Evolutionary conservation across 2,329 filamentous ascomycete genomes (phyloP).

Genomic region (Akanthomyces uredinophilus): DNA sequence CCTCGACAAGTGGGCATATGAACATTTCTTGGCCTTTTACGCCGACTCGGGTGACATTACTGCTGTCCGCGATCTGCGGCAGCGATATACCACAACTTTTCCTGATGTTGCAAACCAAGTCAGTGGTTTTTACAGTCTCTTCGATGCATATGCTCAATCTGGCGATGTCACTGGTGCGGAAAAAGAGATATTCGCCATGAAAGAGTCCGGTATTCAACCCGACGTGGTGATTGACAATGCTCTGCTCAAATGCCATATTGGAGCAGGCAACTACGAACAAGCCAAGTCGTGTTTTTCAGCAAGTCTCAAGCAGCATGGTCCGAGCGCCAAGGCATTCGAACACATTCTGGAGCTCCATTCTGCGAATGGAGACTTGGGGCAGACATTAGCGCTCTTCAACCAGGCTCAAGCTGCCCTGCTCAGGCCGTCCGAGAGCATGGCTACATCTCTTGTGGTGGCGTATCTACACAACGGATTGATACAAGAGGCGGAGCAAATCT

Average conservation of each 20-base stretch:
- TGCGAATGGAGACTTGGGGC: constrained; percentile 67
- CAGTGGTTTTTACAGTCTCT: constrained; percentile 49
- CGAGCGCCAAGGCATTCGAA: constrained; percentile 62
- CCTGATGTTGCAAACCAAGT: constrained; percentile 29
- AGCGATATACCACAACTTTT: constrained; percentile 35
- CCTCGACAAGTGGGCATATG: constrained; percentile 41
- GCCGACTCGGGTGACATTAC: constrained; percentile 43
- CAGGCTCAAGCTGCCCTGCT: constrained; percentile 53
- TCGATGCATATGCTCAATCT: constrained; percentile 66
- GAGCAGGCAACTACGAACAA: constrained; percentile 60
- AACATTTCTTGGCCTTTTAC: constrained; percentile 45
- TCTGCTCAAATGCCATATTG: constrained; percentile 65
- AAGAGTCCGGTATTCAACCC: constrained; percentile 50
- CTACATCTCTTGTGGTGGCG: constrained; percentile 61
- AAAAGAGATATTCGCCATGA: constrained; percentile 58
- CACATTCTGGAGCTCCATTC: constrained; percentile 66
- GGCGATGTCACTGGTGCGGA: constrained; percentile 58
- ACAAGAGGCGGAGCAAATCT: constrained; percentile 33
- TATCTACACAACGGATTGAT: constrained; percentile 46
- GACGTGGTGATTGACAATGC: constrained; percentile 67
- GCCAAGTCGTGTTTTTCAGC: constrained; percentile 60
- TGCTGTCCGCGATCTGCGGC: constrained; percentile 41
- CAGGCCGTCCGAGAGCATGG: constrained; percentile 50
- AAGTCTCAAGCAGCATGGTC: constrained; percentile 45
- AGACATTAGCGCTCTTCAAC: constrained; percentile 59